Evolutionary conservation across 2,329 filamentous ascomycete genomes (phyloP), one percentile per base, ranked within the genome.

Genomic region (Gnomoniopsis smithogilvyi): DNA sequence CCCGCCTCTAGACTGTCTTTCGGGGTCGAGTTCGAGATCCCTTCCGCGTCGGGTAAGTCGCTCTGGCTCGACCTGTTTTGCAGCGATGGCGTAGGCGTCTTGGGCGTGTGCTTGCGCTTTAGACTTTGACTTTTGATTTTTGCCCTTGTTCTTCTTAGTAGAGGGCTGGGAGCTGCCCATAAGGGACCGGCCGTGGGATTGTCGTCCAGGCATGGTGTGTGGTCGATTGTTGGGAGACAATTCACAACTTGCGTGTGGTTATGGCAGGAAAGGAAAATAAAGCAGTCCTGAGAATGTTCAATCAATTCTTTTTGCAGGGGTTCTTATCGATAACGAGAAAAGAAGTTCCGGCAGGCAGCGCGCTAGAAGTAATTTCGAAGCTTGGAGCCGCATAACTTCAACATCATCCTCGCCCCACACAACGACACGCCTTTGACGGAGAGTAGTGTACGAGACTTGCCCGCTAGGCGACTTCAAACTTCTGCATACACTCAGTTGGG

Each of bases 51-150:
- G 60, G 21, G 55, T 58, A 24, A 54, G 74, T 53, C 76, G 75
- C 10, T 67, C 65, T 62, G 79, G 76, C 48, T 63, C 51, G 62
- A 82, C 74, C 59, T 82, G 77, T 60, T 82, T 77, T 58, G 79
- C 76, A 24, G 83, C 83, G 59, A 84, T 79, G 51, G 82, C 79
- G 63, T 85, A 85, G 49, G 83, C 83, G 62, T 85, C 78, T 58
- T 85, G 74, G 2, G 80, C 81, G 62, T 77, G 81, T 64, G 78
- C 77, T 63, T 76, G 74, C 52, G 79, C 72, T 62, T 72, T 75
- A n/a, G 77, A 71, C 63, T 80, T 83, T 41, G 79, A 80, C 59
- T 78, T 76, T 43, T 64, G 56, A 24, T 49, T 55, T 22, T 43
- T 72, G 75, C 49, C 67, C 68, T 67, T 59, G 64, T 67, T 34